A percentile compares a stretch with the other conserved stretches of the same genome.
phyloP scores from a whole-genome alignment of 2,329 filamentous ascomycete genomes.

The Alternaria sp. region DNA sequence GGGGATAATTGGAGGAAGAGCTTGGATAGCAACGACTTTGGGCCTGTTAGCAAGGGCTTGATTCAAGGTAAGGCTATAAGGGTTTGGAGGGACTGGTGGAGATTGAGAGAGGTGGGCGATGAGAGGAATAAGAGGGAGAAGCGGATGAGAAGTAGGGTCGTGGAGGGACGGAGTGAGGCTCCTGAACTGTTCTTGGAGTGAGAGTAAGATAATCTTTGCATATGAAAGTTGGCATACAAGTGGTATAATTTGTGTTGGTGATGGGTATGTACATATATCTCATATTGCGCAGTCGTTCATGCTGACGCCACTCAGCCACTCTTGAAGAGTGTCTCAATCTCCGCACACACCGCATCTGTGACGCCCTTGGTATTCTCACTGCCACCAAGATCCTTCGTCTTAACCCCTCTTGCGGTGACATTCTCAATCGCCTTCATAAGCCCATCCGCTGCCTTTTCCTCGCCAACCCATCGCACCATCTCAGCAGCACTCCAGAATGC shows the following conservation, averaged over 20 bases:
- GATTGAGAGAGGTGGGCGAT: conserved; percentile 60
- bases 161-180: conserved; percentile 41
- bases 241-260: background rate
- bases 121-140: conserved; percentile 62
- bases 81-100: conserved; percentile 66
- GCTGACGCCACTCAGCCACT: conserved; percentile 20
- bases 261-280: conserved; percentile 17
- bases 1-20: conserved; percentile 81
- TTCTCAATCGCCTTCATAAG: conserved; percentile 69
- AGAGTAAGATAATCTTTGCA: background rate
- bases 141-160: conserved; percentile 54
- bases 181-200: conserved; percentile 36
- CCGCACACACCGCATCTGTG: conserved; percentile 64
- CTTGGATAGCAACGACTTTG: conserved; percentile 89
- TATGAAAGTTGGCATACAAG: background rate
- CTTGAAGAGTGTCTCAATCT: conserved; percentile 58
- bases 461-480: conserved; percentile 72
- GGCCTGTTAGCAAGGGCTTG: conserved; percentile 78
- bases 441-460: conserved; percentile 64
- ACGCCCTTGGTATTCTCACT: conserved; percentile 65
- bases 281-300: background rate
- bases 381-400: conserved; percentile 69
- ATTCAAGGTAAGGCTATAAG: conserved; percentile 78
- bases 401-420: conserved; percentile 64
- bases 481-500: conserved; percentile 76